phyloP scores from a whole-genome alignment of 164 flowering plant genomes.

The Paratinospora sagittata region DNA sequence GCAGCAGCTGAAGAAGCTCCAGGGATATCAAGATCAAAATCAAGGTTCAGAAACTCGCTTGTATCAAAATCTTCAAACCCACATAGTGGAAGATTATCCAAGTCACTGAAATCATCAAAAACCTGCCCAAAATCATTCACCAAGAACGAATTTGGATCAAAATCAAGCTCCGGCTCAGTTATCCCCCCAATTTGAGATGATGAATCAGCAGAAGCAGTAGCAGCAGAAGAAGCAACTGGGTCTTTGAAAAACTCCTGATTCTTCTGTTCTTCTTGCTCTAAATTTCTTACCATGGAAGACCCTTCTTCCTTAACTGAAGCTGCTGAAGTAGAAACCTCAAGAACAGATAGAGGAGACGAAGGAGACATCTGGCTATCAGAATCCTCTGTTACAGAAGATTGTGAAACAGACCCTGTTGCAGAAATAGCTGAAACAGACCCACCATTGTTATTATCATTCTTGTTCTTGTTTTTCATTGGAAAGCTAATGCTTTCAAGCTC shows the following conservation, averaged over 20 bases:
- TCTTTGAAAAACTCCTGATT: slow-evolving; percentile 23
- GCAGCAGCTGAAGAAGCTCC: neutral
- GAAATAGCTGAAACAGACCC: slow-evolving; percentile 14
- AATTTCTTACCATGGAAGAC: neutral
- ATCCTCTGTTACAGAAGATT: slow-evolving; percentile 28
- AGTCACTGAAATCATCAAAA: slow-evolving; percentile 27
- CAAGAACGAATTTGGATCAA: slow-evolving; percentile 38
- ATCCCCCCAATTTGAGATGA: slow-evolving; percentile 1
- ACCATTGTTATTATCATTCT: neutral
- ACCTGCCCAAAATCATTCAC: slow-evolving; percentile 29
- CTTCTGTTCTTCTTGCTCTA: too few relatives aligned
- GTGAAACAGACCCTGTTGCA: slow-evolving; percentile 21
- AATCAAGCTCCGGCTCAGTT: slow-evolving; percentile 27
- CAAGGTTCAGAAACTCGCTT: slow-evolving; percentile 38
- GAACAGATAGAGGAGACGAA: slow-evolving; percentile 48
- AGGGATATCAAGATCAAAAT: slow-evolving; percentile 16
- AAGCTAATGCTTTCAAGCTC: slow-evolving; percentile 24
- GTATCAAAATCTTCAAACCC: slow-evolving; percentile 34
- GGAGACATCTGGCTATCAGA: slow-evolving; percentile 36
- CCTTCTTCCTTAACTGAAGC: slow-evolving; percentile 14
- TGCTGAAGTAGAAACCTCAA: slow-evolving; percentile 35
- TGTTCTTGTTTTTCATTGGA: neutral
- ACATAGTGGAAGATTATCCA: slow-evolving; percentile 36
- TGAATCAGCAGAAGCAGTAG: neutral
- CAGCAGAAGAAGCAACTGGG: too few relatives aligned